A percentile compares a stretch with the other conserved stretches of the same genome.
phyloP scores from a whole-genome alignment of 257 asterid species.

The Verbena officinalis region DNA sequence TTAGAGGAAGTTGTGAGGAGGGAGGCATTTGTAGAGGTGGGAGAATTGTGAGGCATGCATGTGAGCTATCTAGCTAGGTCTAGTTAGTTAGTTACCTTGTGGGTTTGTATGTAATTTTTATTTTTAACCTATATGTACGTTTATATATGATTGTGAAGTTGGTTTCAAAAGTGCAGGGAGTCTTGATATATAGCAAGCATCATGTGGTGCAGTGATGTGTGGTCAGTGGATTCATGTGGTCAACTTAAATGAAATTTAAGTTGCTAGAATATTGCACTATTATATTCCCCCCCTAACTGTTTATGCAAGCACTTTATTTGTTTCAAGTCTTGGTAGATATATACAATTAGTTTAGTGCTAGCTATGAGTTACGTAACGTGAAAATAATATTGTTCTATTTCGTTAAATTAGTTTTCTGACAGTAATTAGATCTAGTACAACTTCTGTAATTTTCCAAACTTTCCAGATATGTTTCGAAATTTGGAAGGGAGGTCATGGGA shows the following conservation, averaged over 20 bases:
- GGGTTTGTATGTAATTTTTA: no score
- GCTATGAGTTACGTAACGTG: neutral
- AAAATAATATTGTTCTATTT: no score
- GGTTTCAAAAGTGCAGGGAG: constrained; percentile 20
- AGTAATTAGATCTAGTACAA: no score
- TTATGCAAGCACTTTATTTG: constrained; percentile 23
- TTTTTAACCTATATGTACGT: neutral
- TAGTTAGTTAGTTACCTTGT: no score
- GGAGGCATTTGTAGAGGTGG: no score
- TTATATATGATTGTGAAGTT: neutral
- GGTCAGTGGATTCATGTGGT: constrained; percentile 63
- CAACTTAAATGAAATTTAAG: constrained; percentile 41
- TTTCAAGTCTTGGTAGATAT: constrained; percentile 18
- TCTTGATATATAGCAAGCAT: constrained; percentile 4
- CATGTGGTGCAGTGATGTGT: constrained; percentile 23
- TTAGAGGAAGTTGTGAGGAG: constrained; percentile 10
- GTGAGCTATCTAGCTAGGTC: no score
- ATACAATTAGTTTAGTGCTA: neutral
- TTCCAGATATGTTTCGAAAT: no score
- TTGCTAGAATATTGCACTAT: constrained; percentile 20
- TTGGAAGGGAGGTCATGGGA: constrained; percentile 9
- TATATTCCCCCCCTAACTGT: constrained; percentile 51
- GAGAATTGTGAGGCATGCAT: no score
- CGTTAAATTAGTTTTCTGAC: no score
- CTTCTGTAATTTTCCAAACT: no score